These are phyloP conservation scores for Pelargonium nanum DNA, from an alignment of 345 rosid species.

Conservation along the genomic window DNA sequence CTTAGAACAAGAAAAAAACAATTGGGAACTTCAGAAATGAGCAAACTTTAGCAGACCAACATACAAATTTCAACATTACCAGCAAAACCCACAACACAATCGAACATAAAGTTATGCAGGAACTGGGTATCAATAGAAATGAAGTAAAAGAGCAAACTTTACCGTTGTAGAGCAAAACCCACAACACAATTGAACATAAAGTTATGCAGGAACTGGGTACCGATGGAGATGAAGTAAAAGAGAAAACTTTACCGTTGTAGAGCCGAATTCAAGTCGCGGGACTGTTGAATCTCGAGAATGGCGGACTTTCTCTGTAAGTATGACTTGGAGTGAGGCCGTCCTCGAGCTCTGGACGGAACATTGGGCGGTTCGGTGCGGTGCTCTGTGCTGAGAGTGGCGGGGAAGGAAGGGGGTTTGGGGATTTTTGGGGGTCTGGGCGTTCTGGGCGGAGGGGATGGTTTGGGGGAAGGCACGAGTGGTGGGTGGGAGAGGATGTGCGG, in stretches of 20 bases:
- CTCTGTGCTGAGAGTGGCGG: conserved; percentile 14
- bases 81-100: not conserved
- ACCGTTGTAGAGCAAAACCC: not conserved
- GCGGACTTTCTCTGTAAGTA: conserved; percentile 62
- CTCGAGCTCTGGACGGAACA: conserved; percentile 7
- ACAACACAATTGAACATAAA: not conserved
- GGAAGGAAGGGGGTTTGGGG: not conserved
- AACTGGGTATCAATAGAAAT: not conserved
- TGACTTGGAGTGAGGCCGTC: conserved; percentile 38
- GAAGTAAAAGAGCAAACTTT: not conserved
- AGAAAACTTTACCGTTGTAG: conserved; percentile 37
- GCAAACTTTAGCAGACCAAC: not conserved
- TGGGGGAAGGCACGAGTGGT: conserved; percentile 15
- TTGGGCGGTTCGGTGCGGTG: conserved; percentile 13
- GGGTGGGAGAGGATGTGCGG: conserved; percentile 17
- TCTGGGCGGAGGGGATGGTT: conserved; percentile 8
- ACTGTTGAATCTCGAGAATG: conserved; percentile 43
- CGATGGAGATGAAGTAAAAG: not conserved
- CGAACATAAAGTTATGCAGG: not conserved
- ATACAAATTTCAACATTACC: not conserved
- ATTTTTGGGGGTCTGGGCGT: not conserved
- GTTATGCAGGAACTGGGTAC: not conserved
- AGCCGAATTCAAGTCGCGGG: conserved; percentile 43
- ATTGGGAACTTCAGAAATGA: not conserved
- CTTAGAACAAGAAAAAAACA: not conserved